Percentiles rank a stretch among this genome's conserved stretches.
Evolutionary conservation across 257 asterid species (phyloP).

Genomic region (Solanum piurae): DNA sequence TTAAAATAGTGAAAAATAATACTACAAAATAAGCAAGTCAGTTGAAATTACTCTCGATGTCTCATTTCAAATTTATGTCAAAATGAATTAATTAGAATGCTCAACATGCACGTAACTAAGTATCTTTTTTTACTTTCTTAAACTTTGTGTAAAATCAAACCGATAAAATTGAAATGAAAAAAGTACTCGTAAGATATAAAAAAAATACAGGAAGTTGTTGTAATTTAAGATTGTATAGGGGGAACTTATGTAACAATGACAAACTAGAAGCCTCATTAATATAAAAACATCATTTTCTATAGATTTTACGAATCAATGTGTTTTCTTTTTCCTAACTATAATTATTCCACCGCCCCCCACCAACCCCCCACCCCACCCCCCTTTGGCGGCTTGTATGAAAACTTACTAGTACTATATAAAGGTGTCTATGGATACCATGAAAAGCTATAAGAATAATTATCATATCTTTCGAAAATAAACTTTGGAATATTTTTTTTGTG

Average conservation of each 20-base stretch:
- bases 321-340: neutral
- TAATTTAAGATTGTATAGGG: neutral
- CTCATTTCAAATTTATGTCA: neutral
- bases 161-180: no score
- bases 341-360: neutral
- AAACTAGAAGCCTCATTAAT: neutral
- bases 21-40: no score
- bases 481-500: neutral
- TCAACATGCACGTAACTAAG: neutral
- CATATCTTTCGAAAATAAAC: neutral
- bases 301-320: neutral
- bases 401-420: neutral
- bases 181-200: no score
- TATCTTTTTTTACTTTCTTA: neutral
- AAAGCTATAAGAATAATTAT: neutral
- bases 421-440: no score
- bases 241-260: neutral
- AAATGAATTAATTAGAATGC: neutral
- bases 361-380: neutral
- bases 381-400: neutral
- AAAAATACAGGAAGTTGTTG: neutral
- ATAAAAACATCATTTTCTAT: neutral
- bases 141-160: no score
- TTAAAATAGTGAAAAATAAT: no score
- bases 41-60: neutral